Base-by-base conservation (phyloP, 2,329 filamentous ascomycete genomes). In the Pyrenophora tritici-repentis region DNA sequence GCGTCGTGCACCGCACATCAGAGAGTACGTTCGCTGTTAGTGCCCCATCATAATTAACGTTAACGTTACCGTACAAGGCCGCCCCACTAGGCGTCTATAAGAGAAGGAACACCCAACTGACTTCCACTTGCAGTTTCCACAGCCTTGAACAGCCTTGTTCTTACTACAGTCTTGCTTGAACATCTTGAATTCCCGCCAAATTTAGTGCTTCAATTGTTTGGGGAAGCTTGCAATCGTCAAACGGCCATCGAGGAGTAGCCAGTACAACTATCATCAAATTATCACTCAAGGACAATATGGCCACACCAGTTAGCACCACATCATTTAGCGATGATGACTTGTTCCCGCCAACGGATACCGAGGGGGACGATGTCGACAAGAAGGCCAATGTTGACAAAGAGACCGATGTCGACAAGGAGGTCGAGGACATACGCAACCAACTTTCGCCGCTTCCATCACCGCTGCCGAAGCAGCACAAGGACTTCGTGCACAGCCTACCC, bases 401-500 rank as follows among this genome's bases (percentile, higher is more conserved):
- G 31, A 6, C 48, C 9, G 44, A 66, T 50, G 57, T 67, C 12
- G 65, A 70, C 47, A 49, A 17, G n/a, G 41, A 36, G 3, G 52
- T 68, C 13, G 50, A 40, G n/a, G 65, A 68, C 50, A 55, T 34
- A 31, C 42, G 48, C 45, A 46, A 60, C 40, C 68, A 67, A 43
- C 60, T 65, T 13, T 60, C 55, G 2, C 47, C 53, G 14, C 35
- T 52, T n/a, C 58, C 56, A 4, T 40, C 44, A n/a, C 51, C 49
- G 9, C 38, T 47, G 29, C 54, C 47, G 6, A 48, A 24, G 8
- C 33, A 36, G 14, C 58, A 66, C 29, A 50, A 50, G 2, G 34
- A 56, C 3, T 64, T 56, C 42, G 31, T 49, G 18, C 58, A 59
- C 47, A 59, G 48, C 47, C 51, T 58, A 16, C 65, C 66, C 6